phyloP scores from a whole-genome alignment of 73 alveolate species.

The Tetrahymena malaccensis region DNA sequence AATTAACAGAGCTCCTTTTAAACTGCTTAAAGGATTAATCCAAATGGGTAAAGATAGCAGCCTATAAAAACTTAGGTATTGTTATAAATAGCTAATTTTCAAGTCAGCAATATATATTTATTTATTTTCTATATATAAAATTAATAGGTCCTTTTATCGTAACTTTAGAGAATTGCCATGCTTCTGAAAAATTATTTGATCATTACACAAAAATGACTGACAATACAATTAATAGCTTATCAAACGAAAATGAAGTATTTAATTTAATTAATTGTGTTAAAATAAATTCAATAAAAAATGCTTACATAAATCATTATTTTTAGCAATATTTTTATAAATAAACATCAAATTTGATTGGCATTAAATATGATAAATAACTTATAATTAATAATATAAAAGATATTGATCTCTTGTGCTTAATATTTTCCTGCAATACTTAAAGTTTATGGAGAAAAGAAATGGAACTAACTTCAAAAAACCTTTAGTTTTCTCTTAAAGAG shows the following conservation, averaged over 20 bases:
- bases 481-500: conserved; percentile 8
- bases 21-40: conserved; percentile 45
- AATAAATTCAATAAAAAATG: too few relatives aligned
- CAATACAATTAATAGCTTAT: not conserved
- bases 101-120: not conserved
- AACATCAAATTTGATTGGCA: too few relatives aligned
- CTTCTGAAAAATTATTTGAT: not conserved
- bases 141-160: not conserved
- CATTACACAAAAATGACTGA: not conserved
- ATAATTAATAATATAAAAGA: not conserved
- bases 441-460: conserved; percentile 13
- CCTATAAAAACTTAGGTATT: conserved; percentile 58
- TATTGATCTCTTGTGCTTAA: conserved; percentile 20
- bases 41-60: conserved; percentile 77
- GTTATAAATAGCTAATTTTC: too few relatives aligned
- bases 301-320: too few relatives aligned
- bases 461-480: not conserved
- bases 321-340: too few relatives aligned
- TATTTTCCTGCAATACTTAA: conserved; percentile 25
- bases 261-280: not conserved
- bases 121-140: too few relatives aligned
- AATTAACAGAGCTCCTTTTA: conserved; percentile 52
- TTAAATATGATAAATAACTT: not conserved
- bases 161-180: not conserved
- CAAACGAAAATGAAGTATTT: not conserved